Percentiles rank a stretch among this genome's conserved stretches.
Conservation (phyloP, 257 asterid species). For the Rehmannia glutinosa region DNA sequence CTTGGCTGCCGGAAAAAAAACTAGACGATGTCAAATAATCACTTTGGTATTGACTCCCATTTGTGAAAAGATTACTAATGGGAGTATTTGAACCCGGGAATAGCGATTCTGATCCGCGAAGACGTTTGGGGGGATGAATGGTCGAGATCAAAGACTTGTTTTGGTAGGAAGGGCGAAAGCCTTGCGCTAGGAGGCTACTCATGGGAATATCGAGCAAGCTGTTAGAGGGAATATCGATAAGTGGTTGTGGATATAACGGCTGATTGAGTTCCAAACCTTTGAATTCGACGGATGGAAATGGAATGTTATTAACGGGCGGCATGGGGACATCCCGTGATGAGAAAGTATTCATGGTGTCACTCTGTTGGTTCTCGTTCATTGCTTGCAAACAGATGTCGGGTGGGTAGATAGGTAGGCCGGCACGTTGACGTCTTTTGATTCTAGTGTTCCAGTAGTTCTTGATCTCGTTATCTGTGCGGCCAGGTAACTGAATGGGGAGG, state of each 20-base stretch:
- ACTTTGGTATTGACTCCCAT: conserved; percentile 28
- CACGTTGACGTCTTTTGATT: conserved; percentile 50
- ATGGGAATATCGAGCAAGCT: conserved; percentile 31
- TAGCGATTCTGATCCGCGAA: conserved; percentile 30
- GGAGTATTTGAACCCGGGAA: conserved; percentile 16
- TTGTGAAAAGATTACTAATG: conserved; percentile 20
- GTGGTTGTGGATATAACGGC: conserved; percentile 20
- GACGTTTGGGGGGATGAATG: conserved; percentile 42
- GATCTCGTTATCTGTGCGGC: conserved; percentile 64
- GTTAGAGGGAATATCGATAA: conserved; percentile 21
- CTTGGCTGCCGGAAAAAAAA: too few relatives aligned
- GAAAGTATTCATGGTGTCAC: conserved; percentile 19
- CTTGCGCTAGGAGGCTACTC: conserved; percentile 28
- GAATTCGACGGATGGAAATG: conserved; percentile 40
- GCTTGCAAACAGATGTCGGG: conserved; percentile 31
- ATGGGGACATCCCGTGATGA: conserved; percentile 27
- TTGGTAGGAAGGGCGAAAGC: conserved; percentile 17
- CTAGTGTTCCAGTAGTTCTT: conserved; percentile 68
- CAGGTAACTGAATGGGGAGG: conserved; percentile 40
- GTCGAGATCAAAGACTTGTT: conserved; percentile 22
- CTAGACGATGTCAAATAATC: too few relatives aligned
- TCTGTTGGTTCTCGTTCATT: conserved; percentile 25
- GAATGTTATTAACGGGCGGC: conserved; percentile 14
- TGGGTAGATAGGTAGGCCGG: conserved; percentile 59
- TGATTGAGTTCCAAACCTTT: conserved; percentile 27